Conservation (phyloP, 2,329 filamentous ascomycete species). For the Cercospora nicotianae region DNA sequence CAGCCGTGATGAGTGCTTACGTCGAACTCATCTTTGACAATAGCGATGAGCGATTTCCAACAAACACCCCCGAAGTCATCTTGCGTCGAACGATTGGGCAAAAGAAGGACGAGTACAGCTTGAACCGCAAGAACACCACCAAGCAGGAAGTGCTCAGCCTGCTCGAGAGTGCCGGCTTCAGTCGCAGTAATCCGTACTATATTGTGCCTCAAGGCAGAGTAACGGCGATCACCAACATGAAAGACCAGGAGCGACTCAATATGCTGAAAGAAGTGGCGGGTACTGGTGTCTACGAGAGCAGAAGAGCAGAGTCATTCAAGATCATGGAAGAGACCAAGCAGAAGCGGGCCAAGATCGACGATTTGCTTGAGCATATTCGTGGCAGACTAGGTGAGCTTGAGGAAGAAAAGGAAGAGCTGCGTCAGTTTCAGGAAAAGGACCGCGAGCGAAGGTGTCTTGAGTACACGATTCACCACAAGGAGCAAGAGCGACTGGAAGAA, state of each 20-base stretch:
- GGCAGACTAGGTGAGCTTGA: constrained; percentile 86
- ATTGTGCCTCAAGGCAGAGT: constrained; percentile 98
- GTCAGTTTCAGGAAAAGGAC: constrained; percentile 92
- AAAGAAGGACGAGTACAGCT: constrained; percentile 98
- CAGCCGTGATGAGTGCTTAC: constrained; percentile 98
- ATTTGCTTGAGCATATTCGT: constrained; percentile 86
- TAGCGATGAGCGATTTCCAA: constrained; percentile 90
- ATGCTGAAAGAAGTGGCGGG: constrained; percentile 97
- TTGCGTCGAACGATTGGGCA: constrained; percentile 91
- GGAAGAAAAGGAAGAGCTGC: constrained; percentile 94
- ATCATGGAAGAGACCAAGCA: constrained; percentile 97
- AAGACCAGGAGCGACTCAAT: constrained; percentile 85
- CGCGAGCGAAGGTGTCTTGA: constrained; percentile 87
- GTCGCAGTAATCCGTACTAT: constrained; percentile 96
- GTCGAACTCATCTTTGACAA: constrained; percentile 99
- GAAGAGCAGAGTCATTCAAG: constrained; percentile 86
- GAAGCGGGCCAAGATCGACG: constrained; percentile 92
- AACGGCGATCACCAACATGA: constrained; percentile 97
- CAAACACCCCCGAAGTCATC: constrained; percentile 84
- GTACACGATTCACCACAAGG: constrained; percentile 89
- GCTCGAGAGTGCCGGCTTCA: constrained; percentile 93
- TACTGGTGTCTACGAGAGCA: constrained; percentile 93
- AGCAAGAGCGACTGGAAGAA: constrained; percentile 75
- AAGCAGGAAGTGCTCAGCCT: constrained; percentile 94
- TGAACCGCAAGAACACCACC: constrained; percentile 94